Percentiles rank a stretch among this genome's conserved stretches.
These are phyloP conservation scores for Myxozyma mucilagina DNA, from an alignment of 805 yeast species.

Conservation along the genomic window DNA sequence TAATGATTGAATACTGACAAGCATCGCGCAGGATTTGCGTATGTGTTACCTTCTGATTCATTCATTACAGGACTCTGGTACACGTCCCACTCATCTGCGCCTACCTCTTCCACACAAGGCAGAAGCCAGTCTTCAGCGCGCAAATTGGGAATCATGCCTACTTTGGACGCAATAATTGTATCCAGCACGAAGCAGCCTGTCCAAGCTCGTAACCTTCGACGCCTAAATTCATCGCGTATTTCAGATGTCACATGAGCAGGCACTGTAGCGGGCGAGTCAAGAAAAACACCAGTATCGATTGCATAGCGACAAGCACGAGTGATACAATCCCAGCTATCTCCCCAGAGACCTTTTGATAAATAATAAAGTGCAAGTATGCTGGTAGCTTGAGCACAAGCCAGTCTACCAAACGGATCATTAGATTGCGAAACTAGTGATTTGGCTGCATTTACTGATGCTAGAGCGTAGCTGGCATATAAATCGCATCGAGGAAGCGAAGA, in stretches of 20 bases:
- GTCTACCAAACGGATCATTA: neutral
- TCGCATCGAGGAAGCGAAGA: constrained; percentile 1
- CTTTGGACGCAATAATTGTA: constrained; percentile 11
- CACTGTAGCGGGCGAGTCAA: neutral
- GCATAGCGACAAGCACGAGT: constrained; percentile 3
- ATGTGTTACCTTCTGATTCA: neutral
- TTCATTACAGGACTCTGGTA: neutral
- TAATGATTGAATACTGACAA: constrained; percentile 14
- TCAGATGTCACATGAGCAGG: neutral
- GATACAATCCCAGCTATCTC: constrained; percentile 9
- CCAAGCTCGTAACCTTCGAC: constrained; percentile 6
- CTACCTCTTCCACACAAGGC: constrained; percentile 3
- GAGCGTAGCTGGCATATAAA: constrained; percentile 3
- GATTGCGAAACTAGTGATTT: neutral
- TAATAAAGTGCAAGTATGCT: constrained; percentile 4
- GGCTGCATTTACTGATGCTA: neutral
- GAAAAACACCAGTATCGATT: neutral
- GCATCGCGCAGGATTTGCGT: constrained; percentile 12
- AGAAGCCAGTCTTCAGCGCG: constrained; percentile 12
- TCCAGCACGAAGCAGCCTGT: constrained; percentile 11
- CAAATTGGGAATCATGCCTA: constrained; percentile 7
- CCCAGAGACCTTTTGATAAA: constrained; percentile 13
- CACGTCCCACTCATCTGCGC: constrained; percentile 20
- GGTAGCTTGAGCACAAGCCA: constrained; percentile 3
- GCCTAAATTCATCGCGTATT: neutral